Percentiles rank a stretch among this genome's conserved stretches.
Evolutionary conservation across 78 protist genomes (phyloP).

Genomic region (slime mould (Dictyostelium discoideum)): DNA sequence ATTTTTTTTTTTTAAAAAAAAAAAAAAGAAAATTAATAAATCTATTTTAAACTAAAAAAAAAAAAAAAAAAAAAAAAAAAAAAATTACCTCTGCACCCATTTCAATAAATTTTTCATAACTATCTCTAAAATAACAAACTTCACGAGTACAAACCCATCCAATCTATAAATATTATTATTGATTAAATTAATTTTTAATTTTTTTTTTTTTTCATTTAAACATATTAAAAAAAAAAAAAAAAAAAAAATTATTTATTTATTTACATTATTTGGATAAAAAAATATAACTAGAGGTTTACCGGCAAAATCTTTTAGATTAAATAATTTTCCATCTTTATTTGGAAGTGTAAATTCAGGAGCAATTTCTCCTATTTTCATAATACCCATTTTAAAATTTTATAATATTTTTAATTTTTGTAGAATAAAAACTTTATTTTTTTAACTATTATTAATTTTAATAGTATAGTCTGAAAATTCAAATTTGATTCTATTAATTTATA

Average conservation of each 20-base stretch:
- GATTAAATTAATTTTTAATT: too few species aligned
- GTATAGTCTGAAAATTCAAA: too few species aligned
- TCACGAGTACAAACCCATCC: neutral
- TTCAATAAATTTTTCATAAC: slow-evolving; percentile 7
- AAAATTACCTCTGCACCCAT: slow-evolving; percentile 25
- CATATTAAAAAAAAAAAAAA: too few species aligned
- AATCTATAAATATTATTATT: neutral
- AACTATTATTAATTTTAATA: too few species aligned
- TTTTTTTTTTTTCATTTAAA: too few species aligned
- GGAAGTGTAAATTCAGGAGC: slow-evolving; percentile 28
- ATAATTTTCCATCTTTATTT: neutral
- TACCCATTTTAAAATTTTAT: neutral
- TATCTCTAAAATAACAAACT: slow-evolving; percentile 10
- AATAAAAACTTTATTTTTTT: too few species aligned
- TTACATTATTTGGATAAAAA: slow-evolving; percentile 9
- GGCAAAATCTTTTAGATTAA: neutral
- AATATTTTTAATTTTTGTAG: too few species aligned
- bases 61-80: neutral
- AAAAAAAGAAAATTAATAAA: neutral
- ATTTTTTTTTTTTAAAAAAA: neutral
- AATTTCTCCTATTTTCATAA: slow-evolving; percentile 43
- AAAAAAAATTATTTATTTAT: too few species aligned
- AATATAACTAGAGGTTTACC: slow-evolving; percentile 31
- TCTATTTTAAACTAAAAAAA: neutral
- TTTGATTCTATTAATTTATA: too few species aligned